phyloP scores from a whole-genome alignment of 768 basidiomycete genomes.

The Boletus sp. region DNA sequence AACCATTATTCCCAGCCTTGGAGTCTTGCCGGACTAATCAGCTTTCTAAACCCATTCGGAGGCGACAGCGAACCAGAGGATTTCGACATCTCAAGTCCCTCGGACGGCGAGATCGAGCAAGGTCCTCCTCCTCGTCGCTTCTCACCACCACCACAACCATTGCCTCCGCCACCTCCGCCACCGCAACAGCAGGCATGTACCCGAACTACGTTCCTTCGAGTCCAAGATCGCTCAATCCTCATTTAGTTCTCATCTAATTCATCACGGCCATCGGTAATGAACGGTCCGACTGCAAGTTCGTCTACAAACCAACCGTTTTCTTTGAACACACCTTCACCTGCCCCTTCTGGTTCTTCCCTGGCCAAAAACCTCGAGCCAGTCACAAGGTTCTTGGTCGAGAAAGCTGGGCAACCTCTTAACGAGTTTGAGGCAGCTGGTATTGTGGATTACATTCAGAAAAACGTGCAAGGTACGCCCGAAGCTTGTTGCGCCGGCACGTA shows the following conservation, averaged over 20 bases:
- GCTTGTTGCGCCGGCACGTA: conserved; percentile 7
- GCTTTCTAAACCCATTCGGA: conserved; percentile 49
- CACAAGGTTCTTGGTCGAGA: conserved; percentile 46
- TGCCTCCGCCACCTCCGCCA: conserved; percentile 21
- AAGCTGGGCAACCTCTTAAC: conserved; percentile 47
- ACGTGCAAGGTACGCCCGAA: conserved; percentile 42
- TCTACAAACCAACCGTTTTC: conserved; percentile 20
- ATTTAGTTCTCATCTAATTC: conserved; percentile 25
- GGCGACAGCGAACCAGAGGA: conserved; percentile 22
- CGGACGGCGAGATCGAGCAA: conserved; percentile 29
- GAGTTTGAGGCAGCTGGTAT: conserved; percentile 53
- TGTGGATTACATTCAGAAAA: conserved; percentile 53
- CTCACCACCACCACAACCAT: conserved; percentile 23
- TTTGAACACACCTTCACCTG: conserved; percentile 14
- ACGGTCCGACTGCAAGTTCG: conserved; percentile 13
- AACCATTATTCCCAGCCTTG: conserved; percentile 37
- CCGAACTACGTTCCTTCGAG: conserved; percentile 13
- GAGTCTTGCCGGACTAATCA: conserved; percentile 51
- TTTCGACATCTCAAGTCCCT: conserved; percentile 18
- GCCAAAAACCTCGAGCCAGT: conserved; percentile 48
- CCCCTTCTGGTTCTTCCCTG: conserved; percentile 27
- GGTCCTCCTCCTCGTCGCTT: conserved; percentile 26
- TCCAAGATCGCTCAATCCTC: conserved; percentile 23
- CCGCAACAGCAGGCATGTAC: conserved; percentile 29
- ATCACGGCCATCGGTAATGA: conserved; percentile 14